Evolutionary conservation across 306 rosid species (phyloP).

Genomic region (Vicia faba): DNA sequence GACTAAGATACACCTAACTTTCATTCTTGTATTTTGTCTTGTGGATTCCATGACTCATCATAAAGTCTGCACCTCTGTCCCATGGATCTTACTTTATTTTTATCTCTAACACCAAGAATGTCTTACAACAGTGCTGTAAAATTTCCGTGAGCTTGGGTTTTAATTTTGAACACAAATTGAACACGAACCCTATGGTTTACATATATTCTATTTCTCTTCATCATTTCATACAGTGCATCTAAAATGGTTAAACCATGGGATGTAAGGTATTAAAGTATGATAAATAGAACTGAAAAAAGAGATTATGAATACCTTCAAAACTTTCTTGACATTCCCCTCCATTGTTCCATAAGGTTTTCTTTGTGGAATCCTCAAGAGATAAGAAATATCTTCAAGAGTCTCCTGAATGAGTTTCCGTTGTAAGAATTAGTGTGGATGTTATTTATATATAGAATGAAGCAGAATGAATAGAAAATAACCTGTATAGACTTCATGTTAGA

Average conservation of each 20-base stretch:
- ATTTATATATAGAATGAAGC: not conserved
- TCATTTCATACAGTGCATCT: not conserved
- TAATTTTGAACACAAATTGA: too few species aligned
- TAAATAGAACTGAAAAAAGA: not conserved
- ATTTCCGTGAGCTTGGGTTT: not conserved
- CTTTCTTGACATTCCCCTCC: slow-evolving; percentile 96
- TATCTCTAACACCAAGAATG: too few species aligned
- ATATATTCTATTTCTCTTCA: not conserved
- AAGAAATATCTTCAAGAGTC: slow-evolving; percentile 79
- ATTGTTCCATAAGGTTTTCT: slow-evolving; percentile 94
- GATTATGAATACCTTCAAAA: slow-evolving; percentile 61
- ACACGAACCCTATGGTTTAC: not conserved
- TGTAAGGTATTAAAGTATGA: not conserved
- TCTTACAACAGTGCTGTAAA: not conserved
- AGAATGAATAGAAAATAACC: slow-evolving; percentile 46
- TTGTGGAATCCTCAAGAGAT: slow-evolving; percentile 89
- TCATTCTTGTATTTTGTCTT: not conserved
- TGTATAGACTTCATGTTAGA: slow-evolving; percentile 83
- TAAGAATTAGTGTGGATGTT: not conserved
- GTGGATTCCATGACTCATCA: not conserved
- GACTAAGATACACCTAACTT: not conserved
- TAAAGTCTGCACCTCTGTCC: not conserved
- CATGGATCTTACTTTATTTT: not conserved
- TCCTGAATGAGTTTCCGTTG: slow-evolving; percentile 52
- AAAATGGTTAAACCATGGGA: not conserved